Conservation (phyloP, 106 monocot genomes). For the Dactylorhiza incarnata region DNA sequence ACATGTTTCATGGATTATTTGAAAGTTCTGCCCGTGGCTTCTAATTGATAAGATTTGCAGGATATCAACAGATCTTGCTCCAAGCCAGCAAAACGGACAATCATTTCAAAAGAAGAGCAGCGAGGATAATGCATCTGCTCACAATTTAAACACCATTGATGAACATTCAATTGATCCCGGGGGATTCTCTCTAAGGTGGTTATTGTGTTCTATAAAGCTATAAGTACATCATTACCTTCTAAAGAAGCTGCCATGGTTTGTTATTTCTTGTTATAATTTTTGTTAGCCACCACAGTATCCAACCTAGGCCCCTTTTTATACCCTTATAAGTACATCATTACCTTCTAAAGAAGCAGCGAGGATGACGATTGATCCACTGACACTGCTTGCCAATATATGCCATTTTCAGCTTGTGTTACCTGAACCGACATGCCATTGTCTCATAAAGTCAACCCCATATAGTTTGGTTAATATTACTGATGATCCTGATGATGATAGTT, state of each 20-base stretch:
- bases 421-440: too few species aligned
- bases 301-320: not conserved
- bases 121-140: slow-evolving; percentile 22
- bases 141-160: slow-evolving; percentile 15
- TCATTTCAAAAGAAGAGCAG: slow-evolving; percentile 18
- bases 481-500: too few species aligned
- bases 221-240: not conserved
- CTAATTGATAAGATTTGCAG: slow-evolving; percentile 27
- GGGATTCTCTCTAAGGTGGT: slow-evolving; percentile 30
- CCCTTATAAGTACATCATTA: too few species aligned
- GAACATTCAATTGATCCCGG: slow-evolving; percentile 22
- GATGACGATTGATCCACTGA: too few species aligned
- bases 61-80: slow-evolving; percentile 33
- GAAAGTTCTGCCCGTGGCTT: not conserved
- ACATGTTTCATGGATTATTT: not conserved
- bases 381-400: too few species aligned
- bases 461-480: too few species aligned
- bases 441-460: too few species aligned
- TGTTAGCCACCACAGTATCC: too few species aligned
- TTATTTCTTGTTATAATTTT: not conserved
- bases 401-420: too few species aligned
- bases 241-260: not conserved
- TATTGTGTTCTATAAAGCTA: not conserved
- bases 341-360: not conserved
- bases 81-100: slow-evolving; percentile 18